Percentiles rank a stretch among this genome's conserved stretches.
phyloP scores from a whole-genome alignment of 2,329 filamentous ascomycete species.

The Rhinocladiella similis region DNA sequence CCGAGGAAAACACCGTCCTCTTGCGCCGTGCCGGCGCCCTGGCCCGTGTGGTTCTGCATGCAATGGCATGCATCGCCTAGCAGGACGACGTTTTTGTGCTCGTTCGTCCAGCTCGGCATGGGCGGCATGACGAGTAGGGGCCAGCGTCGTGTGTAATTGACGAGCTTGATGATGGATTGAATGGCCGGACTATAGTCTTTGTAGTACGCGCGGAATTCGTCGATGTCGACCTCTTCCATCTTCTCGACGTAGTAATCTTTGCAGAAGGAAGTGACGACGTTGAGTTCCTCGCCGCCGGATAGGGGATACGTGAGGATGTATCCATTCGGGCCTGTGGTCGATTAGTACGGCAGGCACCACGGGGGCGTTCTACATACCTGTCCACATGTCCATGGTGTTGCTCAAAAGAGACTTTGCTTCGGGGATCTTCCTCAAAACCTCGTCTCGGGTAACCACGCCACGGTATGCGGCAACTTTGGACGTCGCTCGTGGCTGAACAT shows the following conservation, averaged over 20 bases:
- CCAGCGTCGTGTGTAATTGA: constrained; percentile 32
- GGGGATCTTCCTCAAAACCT: constrained; percentile 41
- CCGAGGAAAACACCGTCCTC: constrained; percentile 46
- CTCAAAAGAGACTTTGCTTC: constrained; percentile 39
- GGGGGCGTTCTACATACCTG: constrained; percentile 29
- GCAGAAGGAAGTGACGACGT: constrained; percentile 48
- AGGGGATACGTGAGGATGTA: constrained; percentile 51
- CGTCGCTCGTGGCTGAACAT: constrained; percentile 40
- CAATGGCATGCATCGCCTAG: constrained; percentile 42
- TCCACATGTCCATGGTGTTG: constrained; percentile 49
- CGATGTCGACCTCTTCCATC: constrained; percentile 37
- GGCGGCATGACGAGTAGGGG: constrained; percentile 46
- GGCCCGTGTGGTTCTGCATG: constrained; percentile 46
- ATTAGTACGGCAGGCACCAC: neutral
- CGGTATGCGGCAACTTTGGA: constrained; percentile 48
- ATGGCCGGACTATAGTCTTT: constrained; percentile 47
- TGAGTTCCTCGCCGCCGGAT: constrained; percentile 45
- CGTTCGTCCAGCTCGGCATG: constrained; percentile 41
- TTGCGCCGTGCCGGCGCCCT: constrained; percentile 45
- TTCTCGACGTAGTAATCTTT: constrained; percentile 38
- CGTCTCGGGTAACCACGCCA: constrained; percentile 45
- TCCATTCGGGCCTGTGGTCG: constrained; percentile 21
- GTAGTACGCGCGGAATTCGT: constrained; percentile 45
- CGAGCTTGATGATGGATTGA: constrained; percentile 29
- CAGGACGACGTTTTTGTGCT: constrained; percentile 42